Conservation (phyloP, 2,329 filamentous ascomycete genomes). For the Verticillium klebahnii region DNA sequence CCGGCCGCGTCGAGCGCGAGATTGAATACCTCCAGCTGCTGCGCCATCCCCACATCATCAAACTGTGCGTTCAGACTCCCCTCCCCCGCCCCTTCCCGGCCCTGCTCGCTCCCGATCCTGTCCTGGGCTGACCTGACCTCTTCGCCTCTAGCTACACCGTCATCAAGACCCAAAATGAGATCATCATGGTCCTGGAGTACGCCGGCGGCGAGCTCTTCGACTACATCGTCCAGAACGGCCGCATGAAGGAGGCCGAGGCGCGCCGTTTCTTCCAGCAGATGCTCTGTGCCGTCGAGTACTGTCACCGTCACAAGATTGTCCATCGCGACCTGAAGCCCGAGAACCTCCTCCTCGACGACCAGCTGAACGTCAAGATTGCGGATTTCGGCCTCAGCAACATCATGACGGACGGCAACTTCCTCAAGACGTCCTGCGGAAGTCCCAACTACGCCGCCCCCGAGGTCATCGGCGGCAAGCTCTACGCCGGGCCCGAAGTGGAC, state of each 20-base stretch:
- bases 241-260: slow-evolving; percentile 87
- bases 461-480: slow-evolving; percentile 95
- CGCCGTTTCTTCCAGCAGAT: slow-evolving; percentile 99
- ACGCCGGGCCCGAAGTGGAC: slow-evolving; percentile 95
- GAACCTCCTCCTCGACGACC: slow-evolving; percentile 89
- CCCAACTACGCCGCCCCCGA: slow-evolving; percentile 98
- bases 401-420: slow-evolving; percentile 98
- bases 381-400: slow-evolving; percentile 99
- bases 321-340: slow-evolving; percentile 97
- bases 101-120: not conserved
- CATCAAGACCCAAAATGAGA: slow-evolving; percentile 89
- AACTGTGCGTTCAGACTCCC: slow-evolving; percentile 60
- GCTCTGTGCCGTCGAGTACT: slow-evolving; percentile 97
- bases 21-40: slow-evolving; percentile 96
- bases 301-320: slow-evolving; percentile 97
- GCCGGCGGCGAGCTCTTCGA: slow-evolving; percentile 96
- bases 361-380: slow-evolving; percentile 98
- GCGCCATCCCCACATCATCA: slow-evolving; percentile 97
- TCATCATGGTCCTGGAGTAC: slow-evolving; percentile 99
- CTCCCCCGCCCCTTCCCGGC: not conserved
- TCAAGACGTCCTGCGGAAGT: slow-evolving; percentile 97
- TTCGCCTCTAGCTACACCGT: slow-evolving; percentile 70
- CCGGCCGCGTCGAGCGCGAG: slow-evolving; percentile 92
- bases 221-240: slow-evolving; percentile 92
- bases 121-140: not conserved